Evolutionary conservation across 352 stramenopile species (phyloP), one percentile per base, ranked within the genome.

Genomic region (Phytophthora hibernalis): DNA sequence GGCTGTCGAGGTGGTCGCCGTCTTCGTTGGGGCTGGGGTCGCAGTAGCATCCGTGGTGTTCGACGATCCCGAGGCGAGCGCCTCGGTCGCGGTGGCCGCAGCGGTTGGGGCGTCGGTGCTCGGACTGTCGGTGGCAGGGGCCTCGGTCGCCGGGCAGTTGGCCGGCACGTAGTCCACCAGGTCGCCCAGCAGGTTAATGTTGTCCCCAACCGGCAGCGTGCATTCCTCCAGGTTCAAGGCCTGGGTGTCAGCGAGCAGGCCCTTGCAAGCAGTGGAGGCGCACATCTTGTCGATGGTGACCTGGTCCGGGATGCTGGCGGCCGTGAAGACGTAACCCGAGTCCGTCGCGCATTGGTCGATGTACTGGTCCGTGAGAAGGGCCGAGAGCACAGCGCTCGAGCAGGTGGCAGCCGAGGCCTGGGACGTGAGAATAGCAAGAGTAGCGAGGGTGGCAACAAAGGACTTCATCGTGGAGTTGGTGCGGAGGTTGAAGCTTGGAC

Each of bases 281-380:
- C 67, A 79, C 71, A 79, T 76, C 12, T 50, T 53, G 21, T 67
- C 54, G 5, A 71, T 64, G 8, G 68, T 62, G 10, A 38, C 55
- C 43, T 54, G 21, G 21, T 65, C 54, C 4, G 71, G 71, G 53
- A 70, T 76, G 30, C 22, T 61, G 20, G 61, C 71, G 20, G 58
- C 47, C 50, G 67, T 63, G 53, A 79, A 76, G 3, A 60, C 54
- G 54, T 79, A 79, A 37, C 71, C 71, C 28, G 71, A 79, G 33
- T 79, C 67, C 11, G 54, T 49, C 5, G 57, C 31, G 57, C 71
- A 79, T 37, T 65, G 48, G 21, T 72, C 44, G 13, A 73, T 40
- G 62, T 79, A 37, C 37, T 58, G 8, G 71, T 79, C 16, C 31
- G 57, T 76, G 6, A 79, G 56, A 5, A 79, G 60, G 26, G 48